A percentile compares a stretch with the other conserved stretches of the same genome.
These are phyloP conservation scores for Pythium chondricola DNA, from an alignment of 352 stramenopile genomes.

Conservation along the genomic window DNA sequence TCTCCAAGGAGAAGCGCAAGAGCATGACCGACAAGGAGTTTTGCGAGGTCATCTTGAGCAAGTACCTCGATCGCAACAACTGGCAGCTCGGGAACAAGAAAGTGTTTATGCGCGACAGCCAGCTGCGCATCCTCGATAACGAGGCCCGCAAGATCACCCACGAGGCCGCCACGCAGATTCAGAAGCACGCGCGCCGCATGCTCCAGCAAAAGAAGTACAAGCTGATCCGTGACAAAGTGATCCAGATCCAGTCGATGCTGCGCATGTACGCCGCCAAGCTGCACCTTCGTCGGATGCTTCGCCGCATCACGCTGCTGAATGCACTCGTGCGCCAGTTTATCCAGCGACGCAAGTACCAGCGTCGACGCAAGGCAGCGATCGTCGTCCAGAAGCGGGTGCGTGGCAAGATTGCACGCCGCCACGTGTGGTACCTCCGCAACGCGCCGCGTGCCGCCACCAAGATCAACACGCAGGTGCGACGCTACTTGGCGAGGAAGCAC, in stretches of 20 bases:
- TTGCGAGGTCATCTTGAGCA: constrained; percentile 77
- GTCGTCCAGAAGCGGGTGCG: constrained; percentile 66
- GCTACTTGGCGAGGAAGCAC: constrained; percentile 57
- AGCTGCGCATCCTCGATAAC: constrained; percentile 78
- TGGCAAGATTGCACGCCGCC: constrained; percentile 62
- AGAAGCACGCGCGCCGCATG: constrained; percentile 68
- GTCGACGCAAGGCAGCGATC: constrained; percentile 57
- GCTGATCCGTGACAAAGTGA: constrained; percentile 44
- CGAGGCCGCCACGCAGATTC: constrained; percentile 65
- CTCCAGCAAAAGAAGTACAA: constrained; percentile 67
- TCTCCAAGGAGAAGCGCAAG: constrained; percentile 42
- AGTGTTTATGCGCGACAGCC: constrained; percentile 81
- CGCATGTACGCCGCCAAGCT: constrained; percentile 64
- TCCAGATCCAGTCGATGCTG: constrained; percentile 57
- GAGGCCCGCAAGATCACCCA: constrained; percentile 84
- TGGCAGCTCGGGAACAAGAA: constrained; percentile 88
- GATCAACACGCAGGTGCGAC: constrained; percentile 67
- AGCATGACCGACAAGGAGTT: constrained; percentile 70
- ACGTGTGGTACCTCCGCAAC: constrained; percentile 67
- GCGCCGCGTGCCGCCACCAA: constrained; percentile 69
- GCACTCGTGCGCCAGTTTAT: constrained; percentile 68
- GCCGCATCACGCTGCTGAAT: constrained; percentile 62
- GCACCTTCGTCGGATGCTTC: constrained; percentile 42
- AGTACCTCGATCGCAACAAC: constrained; percentile 69
- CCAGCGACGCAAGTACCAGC: constrained; percentile 61